A percentile compares a stretch with the other conserved stretches of the same genome.
Conservation (phyloP, 1,139 yeast genomes). For the Entelexis sorbosivorans region DNA sequence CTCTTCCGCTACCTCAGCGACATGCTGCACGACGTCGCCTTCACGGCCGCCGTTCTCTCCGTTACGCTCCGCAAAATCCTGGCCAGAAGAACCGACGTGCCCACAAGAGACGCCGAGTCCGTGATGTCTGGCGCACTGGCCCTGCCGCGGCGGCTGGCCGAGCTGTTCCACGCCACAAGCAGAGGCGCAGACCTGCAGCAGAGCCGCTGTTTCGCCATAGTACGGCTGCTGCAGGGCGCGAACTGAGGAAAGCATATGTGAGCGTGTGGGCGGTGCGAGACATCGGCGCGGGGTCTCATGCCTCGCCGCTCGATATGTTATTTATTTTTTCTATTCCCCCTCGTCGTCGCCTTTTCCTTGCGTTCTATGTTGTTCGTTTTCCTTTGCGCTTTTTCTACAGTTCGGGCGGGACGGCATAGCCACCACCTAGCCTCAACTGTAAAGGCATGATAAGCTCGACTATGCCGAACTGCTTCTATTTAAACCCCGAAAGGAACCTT, state of each 20-base stretch:
- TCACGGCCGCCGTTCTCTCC: background rate
- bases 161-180: conserved; percentile 23
- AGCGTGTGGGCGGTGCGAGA: too few relatives aligned
- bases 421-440: too few relatives aligned
- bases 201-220: conserved; percentile 10
- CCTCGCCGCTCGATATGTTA: too few relatives aligned
- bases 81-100: background rate
- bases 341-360: too few relatives aligned
- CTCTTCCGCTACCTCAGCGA: conserved; percentile 61
- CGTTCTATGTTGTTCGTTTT: too few relatives aligned
- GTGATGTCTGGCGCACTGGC: background rate
- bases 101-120: background rate
- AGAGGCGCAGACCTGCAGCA: conserved; percentile 19
- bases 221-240: conserved; percentile 5
- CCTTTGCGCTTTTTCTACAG: too few relatives aligned
- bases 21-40: conserved; percentile 43
- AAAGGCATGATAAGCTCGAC: too few relatives aligned
- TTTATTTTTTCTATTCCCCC: too few relatives aligned
- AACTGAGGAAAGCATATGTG: background rate
- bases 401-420: too few relatives aligned
- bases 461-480: too few relatives aligned
- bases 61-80: background rate
- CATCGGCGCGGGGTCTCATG: too few relatives aligned
- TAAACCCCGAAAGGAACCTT: too few relatives aligned
- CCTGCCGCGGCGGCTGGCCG: conserved; percentile 16